Conservation (phyloP, 495 filamentous ascomycete genomes). For the Aspergillus baeticus region DNA sequence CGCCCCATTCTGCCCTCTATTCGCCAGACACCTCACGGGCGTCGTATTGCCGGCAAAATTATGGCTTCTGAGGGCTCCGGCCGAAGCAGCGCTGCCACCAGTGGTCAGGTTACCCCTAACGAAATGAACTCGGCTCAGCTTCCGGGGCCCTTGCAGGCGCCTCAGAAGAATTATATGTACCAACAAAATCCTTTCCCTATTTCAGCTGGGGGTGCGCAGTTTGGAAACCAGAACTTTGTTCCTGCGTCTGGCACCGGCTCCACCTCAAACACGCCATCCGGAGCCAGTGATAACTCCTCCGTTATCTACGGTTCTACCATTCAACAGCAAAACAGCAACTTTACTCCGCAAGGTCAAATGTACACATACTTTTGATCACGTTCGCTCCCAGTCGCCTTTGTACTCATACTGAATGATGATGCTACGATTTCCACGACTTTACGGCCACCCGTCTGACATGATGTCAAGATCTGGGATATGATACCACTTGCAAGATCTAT, state of each 20-base stretch:
- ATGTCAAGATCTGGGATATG: conserved; percentile 32
- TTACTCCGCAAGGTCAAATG: conserved; percentile 29
- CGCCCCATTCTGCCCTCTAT: conserved; percentile 80
- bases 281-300: conserved; percentile 28
- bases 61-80: conserved; percentile 39
- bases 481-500: conserved; percentile 32
- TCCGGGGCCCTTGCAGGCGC: conserved; percentile 28
- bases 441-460: conserved; percentile 34
- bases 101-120: conserved; percentile 39
- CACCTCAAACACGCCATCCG: conserved; percentile 31
- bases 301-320: conserved; percentile 27
- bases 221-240: conserved; percentile 27
- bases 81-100: conserved; percentile 32
- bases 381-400: conserved; percentile 17
- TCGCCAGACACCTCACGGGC: conserved; percentile 86
- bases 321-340: conserved; percentile 26
- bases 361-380: conserved; percentile 34
- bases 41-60: conserved; percentile 87
- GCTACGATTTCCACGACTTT: conserved; percentile 46
- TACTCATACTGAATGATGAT: conserved; percentile 49
- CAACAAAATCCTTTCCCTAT: conserved; percentile 27
- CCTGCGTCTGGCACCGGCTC: conserved; percentile 31
- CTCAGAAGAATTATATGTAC: conserved; percentile 34
- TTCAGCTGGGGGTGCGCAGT: conserved; percentile 24
- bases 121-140: conserved; percentile 37